phyloP scores from a whole-genome alignment of 75 land plant species.

The Azolla pinnata region DNA sequence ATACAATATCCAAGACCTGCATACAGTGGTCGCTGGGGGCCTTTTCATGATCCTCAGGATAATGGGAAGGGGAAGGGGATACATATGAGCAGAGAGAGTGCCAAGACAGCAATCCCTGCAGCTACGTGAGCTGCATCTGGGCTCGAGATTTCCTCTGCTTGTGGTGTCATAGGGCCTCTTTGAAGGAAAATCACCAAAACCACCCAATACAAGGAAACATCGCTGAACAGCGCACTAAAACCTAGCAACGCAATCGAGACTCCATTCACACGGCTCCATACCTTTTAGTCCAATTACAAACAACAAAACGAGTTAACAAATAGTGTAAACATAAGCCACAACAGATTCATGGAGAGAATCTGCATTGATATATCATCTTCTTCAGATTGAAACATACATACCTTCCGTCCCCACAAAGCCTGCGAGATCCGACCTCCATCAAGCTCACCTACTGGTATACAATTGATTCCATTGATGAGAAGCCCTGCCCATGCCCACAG shows the following conservation, averaged over 20 bases:
- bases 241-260: constrained; percentile 66
- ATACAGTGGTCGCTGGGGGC: too few relatives aligned
- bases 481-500: constrained; percentile 93
- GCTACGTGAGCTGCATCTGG: constrained; percentile 48
- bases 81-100: constrained; percentile 63
- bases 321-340: background rate
- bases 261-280: constrained; percentile 53
- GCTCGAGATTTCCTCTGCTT: constrained; percentile 67
- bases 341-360: too few relatives aligned
- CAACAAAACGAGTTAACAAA: background rate
- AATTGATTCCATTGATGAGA: constrained; percentile 87
- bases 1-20: too few relatives aligned
- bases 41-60: too few relatives aligned
- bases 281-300: constrained; percentile 26
- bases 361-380: too few relatives aligned
- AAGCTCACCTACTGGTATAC: constrained; percentile 89
- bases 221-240: constrained; percentile 61
- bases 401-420: constrained; percentile 96
- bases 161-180: constrained; percentile 83
- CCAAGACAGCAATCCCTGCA: constrained; percentile 55
- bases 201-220: constrained; percentile 89
- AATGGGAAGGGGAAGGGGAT: constrained; percentile 79
- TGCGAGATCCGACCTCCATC: constrained; percentile 90
- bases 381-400: too few relatives aligned
- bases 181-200: constrained; percentile 70